A percentile compares a stretch with the other conserved stretches of the same genome.
These are phyloP conservation scores for Crataegus laevigata DNA, from an alignment of 306 rosid species.

Conservation along the genomic window DNA sequence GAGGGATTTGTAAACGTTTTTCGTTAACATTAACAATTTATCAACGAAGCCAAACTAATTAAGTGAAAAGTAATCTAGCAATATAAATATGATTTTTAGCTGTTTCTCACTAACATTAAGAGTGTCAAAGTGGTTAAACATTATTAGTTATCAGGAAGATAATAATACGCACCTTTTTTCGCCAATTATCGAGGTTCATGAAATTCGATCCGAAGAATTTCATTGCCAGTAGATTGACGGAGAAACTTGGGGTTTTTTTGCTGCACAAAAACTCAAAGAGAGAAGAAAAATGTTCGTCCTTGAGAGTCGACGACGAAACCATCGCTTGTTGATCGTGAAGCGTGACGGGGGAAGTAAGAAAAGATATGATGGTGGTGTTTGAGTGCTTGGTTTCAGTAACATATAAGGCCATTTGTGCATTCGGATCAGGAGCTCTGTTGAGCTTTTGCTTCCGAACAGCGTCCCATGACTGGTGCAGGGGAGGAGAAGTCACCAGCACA, in stretches of 20 bases:
- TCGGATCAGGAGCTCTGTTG: too few species aligned
- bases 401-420: too few species aligned
- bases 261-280: conserved; percentile 40
- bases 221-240: conserved; percentile 24
- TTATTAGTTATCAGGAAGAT: neutral
- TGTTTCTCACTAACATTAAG: neutral
- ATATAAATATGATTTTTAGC: too few species aligned
- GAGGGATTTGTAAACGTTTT: too few species aligned
- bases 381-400: too few species aligned
- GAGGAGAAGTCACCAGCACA: too few species aligned
- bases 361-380: conserved; percentile 27
- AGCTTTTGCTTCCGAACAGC: too few species aligned
- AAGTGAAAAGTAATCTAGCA: too few species aligned
- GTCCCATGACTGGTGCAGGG: too few species aligned
- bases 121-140: neutral
- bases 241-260: conserved; percentile 15
- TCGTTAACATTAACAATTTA: too few species aligned
- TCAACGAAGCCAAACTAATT: too few species aligned
- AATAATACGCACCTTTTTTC: neutral
- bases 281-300: neutral
- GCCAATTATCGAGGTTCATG: neutral
- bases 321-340: neutral
- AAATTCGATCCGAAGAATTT: conserved; percentile 12
- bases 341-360: conserved; percentile 18
- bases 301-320: conserved; percentile 21